Evolutionary conservation across 177 flowering plant species (phyloP), one percentile per base, ranked within the genome.

Genomic region (Telopea speciosissima): DNA sequence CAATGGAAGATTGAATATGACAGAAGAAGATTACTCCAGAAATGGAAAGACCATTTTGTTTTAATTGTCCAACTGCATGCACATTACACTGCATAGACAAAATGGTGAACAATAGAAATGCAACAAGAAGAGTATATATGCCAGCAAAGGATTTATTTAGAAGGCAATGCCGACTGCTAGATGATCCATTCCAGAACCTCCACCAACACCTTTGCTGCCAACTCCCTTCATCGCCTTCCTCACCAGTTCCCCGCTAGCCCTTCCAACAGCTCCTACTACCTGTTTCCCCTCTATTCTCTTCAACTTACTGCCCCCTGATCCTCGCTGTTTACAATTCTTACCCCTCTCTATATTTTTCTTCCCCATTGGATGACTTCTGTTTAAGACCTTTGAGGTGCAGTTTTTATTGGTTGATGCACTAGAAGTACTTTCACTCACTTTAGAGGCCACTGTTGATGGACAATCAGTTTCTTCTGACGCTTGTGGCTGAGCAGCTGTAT

Each of bases 141-240:
- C 5, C 19, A 10, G 61, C 1, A 9, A 64, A 28, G 67, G 67
- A 22, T 14, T 28, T 63, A 26, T 63, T 80, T 73, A 83, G 64
- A 82, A 80, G 24, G 86, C 79, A 61, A 84, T 79, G 25, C 76
- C 79, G 11, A 83, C 82, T 8, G 84, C 73, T 16, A 74, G 44
- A 75, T 22, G 75, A 45, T 81, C 77, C 72, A 80, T 75, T 62
- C 79, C 73, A 28, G 86, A 70, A 69, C 74, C 65, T 24, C 67
- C 69, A 24, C 79, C 63, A 36, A 76, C 69, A 13, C 70, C 77
- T 12, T 61, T 42, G 56, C 72, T 72, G 23, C 61, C n/a, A 56
- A 56, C 61, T n/a, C 61, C 24, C 67, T 78, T 86, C 69, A 79
- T 73, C 24, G 61, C 74, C 75, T 75, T 79, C 72, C 79, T 78